Conservation (phyloP, 352 stramenopile species). For the Phytophthora syringae region DNA sequence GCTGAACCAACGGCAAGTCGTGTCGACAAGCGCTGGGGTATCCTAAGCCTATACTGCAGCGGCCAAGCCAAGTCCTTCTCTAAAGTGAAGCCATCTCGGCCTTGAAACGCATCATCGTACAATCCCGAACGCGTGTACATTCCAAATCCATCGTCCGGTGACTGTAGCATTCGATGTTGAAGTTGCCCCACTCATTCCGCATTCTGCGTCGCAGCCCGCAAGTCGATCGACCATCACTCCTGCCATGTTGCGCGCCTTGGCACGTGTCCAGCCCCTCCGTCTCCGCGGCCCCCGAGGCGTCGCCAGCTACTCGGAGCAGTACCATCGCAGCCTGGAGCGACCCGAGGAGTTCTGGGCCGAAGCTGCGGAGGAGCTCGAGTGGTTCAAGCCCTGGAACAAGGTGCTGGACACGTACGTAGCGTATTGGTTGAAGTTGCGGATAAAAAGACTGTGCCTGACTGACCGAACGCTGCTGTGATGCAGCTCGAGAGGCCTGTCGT, state of each 20-base stretch:
- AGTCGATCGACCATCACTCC: slow-evolving; percentile 18
- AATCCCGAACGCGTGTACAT: slow-evolving; percentile 5
- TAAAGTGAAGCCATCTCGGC: too few species aligned
- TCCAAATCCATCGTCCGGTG: slow-evolving; percentile 10
- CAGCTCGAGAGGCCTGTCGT: slow-evolving; percentile 42
- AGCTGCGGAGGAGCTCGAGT: slow-evolving; percentile 55
- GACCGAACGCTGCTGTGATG: background rate
- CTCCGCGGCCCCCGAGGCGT: slow-evolving; percentile 11
- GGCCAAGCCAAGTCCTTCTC: too few species aligned
- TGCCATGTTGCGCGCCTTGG: slow-evolving; percentile 21
- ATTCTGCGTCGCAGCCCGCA: slow-evolving; percentile 18
- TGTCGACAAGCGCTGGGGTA: slow-evolving; percentile 14
- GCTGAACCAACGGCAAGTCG: slow-evolving; percentile 14
- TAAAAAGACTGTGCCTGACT: background rate
- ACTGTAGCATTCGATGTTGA: slow-evolving; percentile 29
- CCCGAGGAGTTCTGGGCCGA: slow-evolving; percentile 63
- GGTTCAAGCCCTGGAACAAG: slow-evolving; percentile 59
- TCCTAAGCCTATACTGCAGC: too few species aligned
- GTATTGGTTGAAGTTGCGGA: too few species aligned
- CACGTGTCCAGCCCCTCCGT: slow-evolving; percentile 6
- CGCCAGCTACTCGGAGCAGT: slow-evolving; percentile 53
- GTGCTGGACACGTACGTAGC: slow-evolving; percentile 48
- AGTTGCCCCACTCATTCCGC: slow-evolving; percentile 31
- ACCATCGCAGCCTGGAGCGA: slow-evolving; percentile 45
- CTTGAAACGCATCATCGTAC: slow-evolving; percentile 30